Evolutionary conservation across 352 stramenopile genomes (phyloP).

Genomic region (Pelagophyceae sp.): DNA sequence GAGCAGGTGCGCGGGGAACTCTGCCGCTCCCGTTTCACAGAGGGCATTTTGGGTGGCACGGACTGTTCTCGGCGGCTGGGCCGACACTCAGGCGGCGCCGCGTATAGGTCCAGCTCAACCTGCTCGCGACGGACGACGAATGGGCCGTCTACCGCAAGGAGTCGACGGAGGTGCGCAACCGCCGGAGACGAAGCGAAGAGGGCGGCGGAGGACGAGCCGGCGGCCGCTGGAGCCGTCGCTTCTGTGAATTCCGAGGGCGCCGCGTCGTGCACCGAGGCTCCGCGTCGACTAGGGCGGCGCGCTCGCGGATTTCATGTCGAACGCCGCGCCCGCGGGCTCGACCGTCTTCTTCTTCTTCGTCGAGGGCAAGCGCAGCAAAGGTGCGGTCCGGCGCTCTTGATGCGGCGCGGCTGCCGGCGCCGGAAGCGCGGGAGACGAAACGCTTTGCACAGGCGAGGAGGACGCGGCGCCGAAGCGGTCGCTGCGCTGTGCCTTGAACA

Average conservation of each 20-base stretch:
- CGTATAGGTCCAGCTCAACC: neutral
- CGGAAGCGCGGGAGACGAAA: too few species aligned
- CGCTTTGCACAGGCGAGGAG: neutral
- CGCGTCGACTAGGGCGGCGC: neutral
- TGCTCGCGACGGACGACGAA: neutral
- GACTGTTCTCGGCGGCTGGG: neutral
- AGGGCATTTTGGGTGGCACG: neutral
- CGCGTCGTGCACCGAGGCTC: too few species aligned
- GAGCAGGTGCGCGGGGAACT: neutral
- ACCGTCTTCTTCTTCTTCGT: neutral
- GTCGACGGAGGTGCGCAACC: neutral
- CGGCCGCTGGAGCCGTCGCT: too few species aligned
- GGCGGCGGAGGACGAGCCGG: too few species aligned
- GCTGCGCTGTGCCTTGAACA: neutral
- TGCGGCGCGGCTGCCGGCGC: too few species aligned
- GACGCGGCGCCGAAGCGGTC: neutral
- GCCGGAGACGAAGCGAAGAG: neutral
- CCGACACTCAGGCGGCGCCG: too few species aligned
- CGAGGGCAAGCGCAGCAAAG: neutral
- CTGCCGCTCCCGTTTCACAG: too few species aligned
- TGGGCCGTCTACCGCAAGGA: neutral
- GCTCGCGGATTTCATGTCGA: neutral
- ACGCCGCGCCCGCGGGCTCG: neutral
- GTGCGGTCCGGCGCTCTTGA: neutral
- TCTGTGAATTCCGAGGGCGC: too few species aligned